Percentiles rank a stretch among this genome's conserved stretches.
phyloP scores from a whole-genome alignment of 495 filamentous ascomycete genomes.

The Talaromyces wortmannii region DNA sequence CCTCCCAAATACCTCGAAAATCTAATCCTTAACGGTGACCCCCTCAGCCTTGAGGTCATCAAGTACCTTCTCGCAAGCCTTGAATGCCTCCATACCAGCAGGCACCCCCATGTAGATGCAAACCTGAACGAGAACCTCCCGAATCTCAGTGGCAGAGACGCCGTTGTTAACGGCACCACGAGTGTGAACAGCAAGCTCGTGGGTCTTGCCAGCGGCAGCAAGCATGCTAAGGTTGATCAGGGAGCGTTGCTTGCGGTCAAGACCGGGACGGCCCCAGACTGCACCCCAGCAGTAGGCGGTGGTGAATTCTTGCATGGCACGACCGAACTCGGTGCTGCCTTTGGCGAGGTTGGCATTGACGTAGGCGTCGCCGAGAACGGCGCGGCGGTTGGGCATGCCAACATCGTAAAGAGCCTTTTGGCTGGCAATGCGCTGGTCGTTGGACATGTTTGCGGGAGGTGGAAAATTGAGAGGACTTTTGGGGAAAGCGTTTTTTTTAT shows the following conservation, averaged over 20 bases:
- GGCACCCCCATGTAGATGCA: constrained; percentile 34
- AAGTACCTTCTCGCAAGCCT: constrained; percentile 26
- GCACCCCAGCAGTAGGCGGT: constrained; percentile 50
- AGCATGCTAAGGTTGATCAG: constrained; percentile 51
- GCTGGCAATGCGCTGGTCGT: constrained; percentile 11
- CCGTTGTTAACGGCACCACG: constrained; percentile 46
- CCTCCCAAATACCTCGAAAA: no score
- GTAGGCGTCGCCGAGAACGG: constrained; percentile 44
- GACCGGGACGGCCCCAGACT: constrained; percentile 46
- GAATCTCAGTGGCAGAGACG: constrained; percentile 40
- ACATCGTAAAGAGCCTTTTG: constrained; percentile 33
- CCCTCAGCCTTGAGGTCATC: constrained; percentile 26
- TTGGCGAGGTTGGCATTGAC: constrained; percentile 38
- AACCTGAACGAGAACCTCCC: constrained; percentile 43
- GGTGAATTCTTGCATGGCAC: constrained; percentile 44
- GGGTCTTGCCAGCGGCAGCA: constrained; percentile 40
- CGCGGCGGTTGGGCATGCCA: constrained; percentile 42
- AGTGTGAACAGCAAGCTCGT: constrained; percentile 45
- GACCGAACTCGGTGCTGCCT: constrained; percentile 39
- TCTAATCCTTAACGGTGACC: no score
- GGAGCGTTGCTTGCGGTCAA: constrained; percentile 45
- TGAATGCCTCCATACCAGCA: constrained; percentile 36
- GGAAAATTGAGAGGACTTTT: neutral
- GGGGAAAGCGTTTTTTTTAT: neutral
- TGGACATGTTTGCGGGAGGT: neutral